These are phyloP conservation scores for Fusarium citri DNA, from an alignment of 2,329 filamentous ascomycete species.

Conservation along the genomic window DNA sequence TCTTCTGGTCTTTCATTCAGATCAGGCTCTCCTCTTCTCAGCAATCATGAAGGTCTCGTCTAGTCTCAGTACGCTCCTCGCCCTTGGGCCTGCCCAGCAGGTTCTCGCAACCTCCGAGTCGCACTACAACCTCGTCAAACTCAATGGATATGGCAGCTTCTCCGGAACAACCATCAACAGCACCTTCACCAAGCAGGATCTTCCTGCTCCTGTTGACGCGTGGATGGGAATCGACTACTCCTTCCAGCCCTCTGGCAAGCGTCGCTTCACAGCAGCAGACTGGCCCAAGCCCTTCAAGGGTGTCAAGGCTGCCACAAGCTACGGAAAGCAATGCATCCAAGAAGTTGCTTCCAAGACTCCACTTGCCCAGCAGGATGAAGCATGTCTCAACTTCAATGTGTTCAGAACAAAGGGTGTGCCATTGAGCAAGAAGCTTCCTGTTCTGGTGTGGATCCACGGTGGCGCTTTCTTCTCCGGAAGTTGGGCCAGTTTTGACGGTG, in stretches of 20 bases:
- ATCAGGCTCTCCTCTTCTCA: background rate
- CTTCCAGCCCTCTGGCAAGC: conserved; percentile 53
- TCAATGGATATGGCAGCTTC: conserved; percentile 36
- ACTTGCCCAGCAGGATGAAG: conserved; percentile 47
- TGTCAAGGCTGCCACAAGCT: conserved; percentile 51
- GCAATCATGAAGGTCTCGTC: conserved; percentile 25
- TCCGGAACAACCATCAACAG: conserved; percentile 36
- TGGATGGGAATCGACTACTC: conserved; percentile 63
- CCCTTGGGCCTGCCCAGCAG: conserved; percentile 21
- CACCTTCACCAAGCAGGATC: conserved; percentile 21
- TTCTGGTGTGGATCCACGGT: conserved; percentile 56
- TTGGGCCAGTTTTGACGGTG: conserved; percentile 52
- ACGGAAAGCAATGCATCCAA: conserved; percentile 59
- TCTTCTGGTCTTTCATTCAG: accelerated
- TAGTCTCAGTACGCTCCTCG: conserved; percentile 28
- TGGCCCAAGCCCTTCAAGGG: conserved; percentile 57
- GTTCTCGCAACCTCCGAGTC: background rate
- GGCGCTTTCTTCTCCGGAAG: conserved; percentile 52
- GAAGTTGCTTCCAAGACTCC: conserved; percentile 40
- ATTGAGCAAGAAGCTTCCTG: conserved; percentile 51
- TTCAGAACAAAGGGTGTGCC: conserved; percentile 51
- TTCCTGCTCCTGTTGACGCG: conserved; percentile 53
- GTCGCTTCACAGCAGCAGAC: conserved; percentile 55
- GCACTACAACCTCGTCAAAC: conserved; percentile 24
- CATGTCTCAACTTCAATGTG: conserved; percentile 56